Conservation (phyloP, 1,284 basidiomycete species). For the Ganoderma leucocontextum region DNA sequence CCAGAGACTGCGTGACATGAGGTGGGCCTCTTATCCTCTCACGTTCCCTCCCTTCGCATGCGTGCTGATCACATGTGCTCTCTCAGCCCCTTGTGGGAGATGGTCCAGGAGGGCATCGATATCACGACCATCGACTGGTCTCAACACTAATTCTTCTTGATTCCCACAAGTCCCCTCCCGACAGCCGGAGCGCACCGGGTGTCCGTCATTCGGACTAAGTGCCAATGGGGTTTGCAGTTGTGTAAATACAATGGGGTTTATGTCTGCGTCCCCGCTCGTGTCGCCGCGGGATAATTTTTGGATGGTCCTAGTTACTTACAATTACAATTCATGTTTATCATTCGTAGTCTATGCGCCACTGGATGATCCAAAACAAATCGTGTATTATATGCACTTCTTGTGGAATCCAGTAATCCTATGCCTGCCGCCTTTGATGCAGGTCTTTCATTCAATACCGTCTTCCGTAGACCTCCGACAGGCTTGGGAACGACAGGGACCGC, state of each 20-base stretch:
- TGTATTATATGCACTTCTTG: constrained; percentile 26
- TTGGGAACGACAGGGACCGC: neutral
- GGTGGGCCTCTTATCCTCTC: constrained; percentile 46
- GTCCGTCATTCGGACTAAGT: neutral
- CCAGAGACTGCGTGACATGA: constrained; percentile 76
- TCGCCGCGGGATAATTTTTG: neutral
- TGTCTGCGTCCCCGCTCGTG: neutral
- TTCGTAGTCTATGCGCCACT: constrained; percentile 26
- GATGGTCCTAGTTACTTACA: constrained; percentile 10
- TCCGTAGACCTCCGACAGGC: neutral
- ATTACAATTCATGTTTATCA: constrained; percentile 1
- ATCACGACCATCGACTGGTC: constrained; percentile 94
- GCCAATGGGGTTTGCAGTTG: neutral
- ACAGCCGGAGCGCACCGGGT: neutral
- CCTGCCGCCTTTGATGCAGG: neutral
- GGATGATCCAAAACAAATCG: constrained; percentile 19
- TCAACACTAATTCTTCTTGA: constrained; percentile 54
- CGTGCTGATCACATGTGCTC: constrained; percentile 3
- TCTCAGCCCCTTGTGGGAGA: constrained; percentile 91
- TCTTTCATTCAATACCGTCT: neutral
- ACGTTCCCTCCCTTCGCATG: neutral
- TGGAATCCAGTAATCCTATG: constrained; percentile 31
- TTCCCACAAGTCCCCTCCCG: neutral
- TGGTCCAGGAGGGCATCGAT: constrained; percentile 98
- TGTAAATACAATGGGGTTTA: constrained; percentile 3